Percentiles rank a stretch among this genome's conserved stretches.
phyloP scores from a whole-genome alignment of 768 basidiomycete species.

The Russula sp. region DNA sequence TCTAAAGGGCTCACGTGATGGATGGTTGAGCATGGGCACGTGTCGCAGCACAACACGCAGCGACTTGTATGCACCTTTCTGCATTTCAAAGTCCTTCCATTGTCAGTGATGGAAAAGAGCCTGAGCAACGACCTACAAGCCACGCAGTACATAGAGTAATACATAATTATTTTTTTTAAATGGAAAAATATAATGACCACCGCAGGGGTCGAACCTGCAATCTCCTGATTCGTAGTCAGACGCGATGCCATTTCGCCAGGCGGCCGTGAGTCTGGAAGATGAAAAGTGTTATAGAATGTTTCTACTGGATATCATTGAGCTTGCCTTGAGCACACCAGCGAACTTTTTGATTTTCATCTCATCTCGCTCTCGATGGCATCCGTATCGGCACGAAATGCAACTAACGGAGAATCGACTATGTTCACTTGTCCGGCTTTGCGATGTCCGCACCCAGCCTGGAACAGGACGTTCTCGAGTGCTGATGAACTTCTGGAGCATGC shows the following conservation, averaged over 20 bases:
- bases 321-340: neutral
- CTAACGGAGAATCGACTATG: constrained; percentile 3
- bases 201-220: constrained; percentile 93
- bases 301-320: neutral
- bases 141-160: neutral
- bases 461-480: constrained; percentile 15
- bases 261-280: constrained; percentile 44
- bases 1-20: too few species aligned
- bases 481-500: constrained; percentile 25
- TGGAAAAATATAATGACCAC: constrained; percentile 53
- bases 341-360: too few species aligned
- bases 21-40: too few species aligned
- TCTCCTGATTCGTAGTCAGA: constrained; percentile 96
- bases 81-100: too few species aligned
- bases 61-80: too few species aligned
- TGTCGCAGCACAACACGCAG: too few species aligned
- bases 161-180: neutral
- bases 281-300: neutral
- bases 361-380: neutral
- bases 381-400: neutral
- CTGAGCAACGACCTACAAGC: too few species aligned
- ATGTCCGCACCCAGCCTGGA: constrained; percentile 20
- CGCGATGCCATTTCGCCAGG: constrained; percentile 95
- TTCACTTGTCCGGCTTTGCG: constrained; percentile 16
- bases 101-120: too few species aligned